Evolutionary conservation across 306 rosid species (phyloP).

Genomic region (Pyrus betulifolia): DNA sequence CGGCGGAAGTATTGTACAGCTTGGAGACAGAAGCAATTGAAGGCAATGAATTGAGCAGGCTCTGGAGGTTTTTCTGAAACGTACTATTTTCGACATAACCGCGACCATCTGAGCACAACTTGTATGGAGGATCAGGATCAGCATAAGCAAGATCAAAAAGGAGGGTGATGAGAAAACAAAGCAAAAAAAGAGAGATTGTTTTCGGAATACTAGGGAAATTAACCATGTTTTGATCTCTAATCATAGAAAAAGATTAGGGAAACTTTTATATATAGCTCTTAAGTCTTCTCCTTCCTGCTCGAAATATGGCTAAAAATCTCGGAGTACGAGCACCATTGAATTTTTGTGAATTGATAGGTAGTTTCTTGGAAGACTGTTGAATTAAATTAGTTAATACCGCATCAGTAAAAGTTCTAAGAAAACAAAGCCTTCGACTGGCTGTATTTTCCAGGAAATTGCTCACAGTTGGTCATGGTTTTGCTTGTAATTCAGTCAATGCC

Average conservation of each 20-base stretch:
- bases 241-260: neutral
- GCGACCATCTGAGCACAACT: neutral
- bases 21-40: constrained; percentile 17
- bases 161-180: neutral
- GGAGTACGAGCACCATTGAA: no score
- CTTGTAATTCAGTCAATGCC: no score
- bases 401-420: no score
- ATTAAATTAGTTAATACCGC: no score
- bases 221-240: neutral
- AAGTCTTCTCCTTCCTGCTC: neutral
- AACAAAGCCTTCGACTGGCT: no score
- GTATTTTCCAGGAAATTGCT: no score
- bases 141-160: neutral
- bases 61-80: constrained; percentile 13
- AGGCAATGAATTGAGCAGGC: neutral
- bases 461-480: no score
- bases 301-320: neutral
- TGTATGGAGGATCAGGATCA: neutral
- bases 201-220: constrained; percentile 4
- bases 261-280: neutral
- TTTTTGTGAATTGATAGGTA: no score
- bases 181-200: neutral
- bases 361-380: no score
- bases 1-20: neutral
- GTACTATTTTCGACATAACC: constrained; percentile 8